Base-by-base conservation (phyloP, 2,329 filamentous ascomycete species). In the Orbilia brochopaga region DNA sequence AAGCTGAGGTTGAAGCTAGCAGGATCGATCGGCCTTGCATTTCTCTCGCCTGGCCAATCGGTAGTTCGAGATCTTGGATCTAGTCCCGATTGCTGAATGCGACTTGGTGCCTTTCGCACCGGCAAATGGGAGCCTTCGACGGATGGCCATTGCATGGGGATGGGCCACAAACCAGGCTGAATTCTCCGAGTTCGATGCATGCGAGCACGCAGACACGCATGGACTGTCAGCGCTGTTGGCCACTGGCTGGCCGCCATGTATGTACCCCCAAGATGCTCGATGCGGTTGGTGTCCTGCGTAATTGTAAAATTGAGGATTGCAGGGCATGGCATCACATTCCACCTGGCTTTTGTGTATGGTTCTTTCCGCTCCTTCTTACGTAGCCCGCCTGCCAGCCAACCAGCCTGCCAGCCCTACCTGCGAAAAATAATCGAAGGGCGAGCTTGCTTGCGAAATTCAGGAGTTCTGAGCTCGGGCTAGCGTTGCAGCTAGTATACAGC, bases 141-240 rank as follows among this genome's bases (percentile, higher is more conserved):
- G 37, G 5, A 42, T 40, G 37, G 19, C 21, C n/a, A n/a, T 5
- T 46, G 40, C 40, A 32, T 8, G 8, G 8, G 27, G 24, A 51
- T 35, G 50, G 7, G 30, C 11, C 8, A 13, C 1, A 52, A 8
- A 8, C 15, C 27, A 10, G 17, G 27, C 44, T 44, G 51, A 63
- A 63, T 63, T 63, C 59, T 63, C 59, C 59, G 59, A 63, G 59
- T 37, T 44, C 59, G 59, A 63, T 46, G 3, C 17, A 44, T 37
- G 23, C 46, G 11, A 15, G 30, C 15, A 10, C 21, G 44, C 4
- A 21, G 19, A 19, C 44, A n/a, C 13, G 56, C 44, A 51, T 23
- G 42, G 42, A 13, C 6, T 32, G 15, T 42, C 51, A 37, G 40
- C 30, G 23, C 35, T 13, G 30, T 46, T 62, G 35, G 58, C 58